Conservation (phyloP, 169 alveolate species). For the Plasmodium cynomolgi region DNA sequence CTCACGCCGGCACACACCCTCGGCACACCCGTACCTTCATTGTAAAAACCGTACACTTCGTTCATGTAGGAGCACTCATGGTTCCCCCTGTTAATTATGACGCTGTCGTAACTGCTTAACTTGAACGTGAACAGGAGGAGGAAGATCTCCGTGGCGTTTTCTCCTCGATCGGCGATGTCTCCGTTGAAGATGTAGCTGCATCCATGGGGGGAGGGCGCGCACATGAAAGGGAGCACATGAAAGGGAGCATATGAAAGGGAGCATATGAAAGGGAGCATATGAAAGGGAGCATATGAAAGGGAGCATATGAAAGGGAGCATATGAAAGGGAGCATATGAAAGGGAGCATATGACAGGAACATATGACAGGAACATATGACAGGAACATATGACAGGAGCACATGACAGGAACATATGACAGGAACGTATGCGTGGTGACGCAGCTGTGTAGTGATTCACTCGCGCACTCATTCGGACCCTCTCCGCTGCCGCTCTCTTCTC, state of each 20-base stretch:
- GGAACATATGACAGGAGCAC: neutral
- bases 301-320: too few species aligned
- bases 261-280: too few species aligned
- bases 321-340: too few species aligned
- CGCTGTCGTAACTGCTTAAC: constrained; percentile 87
- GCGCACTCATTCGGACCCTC: neutral
- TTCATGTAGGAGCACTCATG: constrained; percentile 94
- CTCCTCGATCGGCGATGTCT: constrained; percentile 94
- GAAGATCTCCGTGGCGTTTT: constrained; percentile 89
- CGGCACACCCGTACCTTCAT: constrained; percentile 81
- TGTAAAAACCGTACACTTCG: constrained; percentile 92
- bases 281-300: too few species aligned
- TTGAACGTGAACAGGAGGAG: constrained; percentile 90
- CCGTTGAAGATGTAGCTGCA: constrained; percentile 87
- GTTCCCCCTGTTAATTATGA: constrained; percentile 92
- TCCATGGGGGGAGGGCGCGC: neutral
- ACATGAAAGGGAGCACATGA: neutral
- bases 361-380: too few species aligned
- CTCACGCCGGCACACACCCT: too few species aligned
- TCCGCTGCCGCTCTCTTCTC: too few species aligned
- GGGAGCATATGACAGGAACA: too few species aligned
- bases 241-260: neutral
- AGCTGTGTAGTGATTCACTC: neutral
- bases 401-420: neutral
- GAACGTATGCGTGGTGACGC: neutral